These are phyloP conservation scores for Rubroboletus satanas DNA, from an alignment of 768 basidiomycete species.

Conservation along the genomic window DNA sequence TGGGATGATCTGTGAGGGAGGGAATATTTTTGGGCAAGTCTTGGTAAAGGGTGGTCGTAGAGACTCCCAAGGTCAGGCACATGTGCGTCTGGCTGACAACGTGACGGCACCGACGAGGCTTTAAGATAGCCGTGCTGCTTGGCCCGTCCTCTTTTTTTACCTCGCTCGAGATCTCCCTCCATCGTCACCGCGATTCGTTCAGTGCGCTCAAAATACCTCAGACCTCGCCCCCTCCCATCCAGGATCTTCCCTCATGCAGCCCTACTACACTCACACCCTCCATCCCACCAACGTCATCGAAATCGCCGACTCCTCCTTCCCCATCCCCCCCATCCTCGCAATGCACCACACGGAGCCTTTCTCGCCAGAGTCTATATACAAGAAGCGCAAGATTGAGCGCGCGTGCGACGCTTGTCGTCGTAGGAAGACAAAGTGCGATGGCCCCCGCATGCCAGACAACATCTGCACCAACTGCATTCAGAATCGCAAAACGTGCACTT, in stretches of 20 bases:
- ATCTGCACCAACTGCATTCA: constrained; percentile 57
- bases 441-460: constrained; percentile 46
- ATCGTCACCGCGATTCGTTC: too few relatives aligned
- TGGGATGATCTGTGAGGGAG: too few relatives aligned
- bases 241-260: constrained; percentile 11
- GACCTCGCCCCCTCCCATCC: neutral
- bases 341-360: constrained; percentile 1
- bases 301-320: constrained; percentile 18
- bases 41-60: too few relatives aligned
- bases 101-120: too few relatives aligned
- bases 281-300: constrained; percentile 28
- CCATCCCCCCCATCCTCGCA: constrained; percentile 11
- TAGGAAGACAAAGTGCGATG: constrained; percentile 60
- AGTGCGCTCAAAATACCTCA: neutral
- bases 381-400: constrained; percentile 48
- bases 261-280: constrained; percentile 11
- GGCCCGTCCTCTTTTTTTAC: too few relatives aligned
- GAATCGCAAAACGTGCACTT: constrained; percentile 52
- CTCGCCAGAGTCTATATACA: constrained; percentile 21
- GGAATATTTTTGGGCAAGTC: too few relatives aligned
- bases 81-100: too few relatives aligned
- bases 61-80: too few relatives aligned
- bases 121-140: too few relatives aligned
- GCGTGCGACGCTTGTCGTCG: constrained; percentile 60
- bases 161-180: too few relatives aligned